Evolutionary conservation across 139 green algal species (phyloP), one percentile per base, ranked within the genome.

Genomic region (Spirogloea muscicola): DNA sequence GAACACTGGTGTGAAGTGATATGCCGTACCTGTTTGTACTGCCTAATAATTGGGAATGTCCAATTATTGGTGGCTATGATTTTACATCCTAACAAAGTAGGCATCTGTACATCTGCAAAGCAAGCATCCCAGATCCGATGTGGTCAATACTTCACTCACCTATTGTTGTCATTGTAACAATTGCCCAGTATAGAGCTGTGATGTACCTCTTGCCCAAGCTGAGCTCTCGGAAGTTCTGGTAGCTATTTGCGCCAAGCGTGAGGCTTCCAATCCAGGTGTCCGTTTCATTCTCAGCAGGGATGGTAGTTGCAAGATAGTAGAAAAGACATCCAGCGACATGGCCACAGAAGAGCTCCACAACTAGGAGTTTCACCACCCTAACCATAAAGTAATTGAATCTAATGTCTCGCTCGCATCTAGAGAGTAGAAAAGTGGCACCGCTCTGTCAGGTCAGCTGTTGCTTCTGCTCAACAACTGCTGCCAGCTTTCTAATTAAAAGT

Each of bases 271-370:
- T 69, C 67, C 67, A 76, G 3, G 67, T 67, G 46, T 44, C 16
- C 27, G 7, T 29, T 18, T 62, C 55, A 13, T 44, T 49, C 39
- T 34, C 37, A 1, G 52, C 31, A 2, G 66, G 66, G 37, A 59
- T 34, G 25, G 67, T 76, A 49, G 48, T 66, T 31, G 67, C 67
- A n/a, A 76, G 67, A 31, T 49, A 76, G 67, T 76, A 76, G 67
- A 76, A 76, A 33, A 76, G 33, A 42, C 67, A 76, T 25, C 38
- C 67, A 3, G 67, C 67, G 0, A 65, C 40, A 42, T 76, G 67
- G 2, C 49, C 66, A 39, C 27, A 34, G 42, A 68, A 76, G 16
- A 76, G 25, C 49, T 76, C 67, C 48, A 63, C 40, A 13, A 65
- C 21, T 4, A 63, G 36, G 29, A 76, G 58, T 49, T 51, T 49